A percentile compares a stretch with the other conserved stretches of the same genome.
Conservation (phyloP, 257 asterid genomes). For the Ilex aquifolium region DNA sequence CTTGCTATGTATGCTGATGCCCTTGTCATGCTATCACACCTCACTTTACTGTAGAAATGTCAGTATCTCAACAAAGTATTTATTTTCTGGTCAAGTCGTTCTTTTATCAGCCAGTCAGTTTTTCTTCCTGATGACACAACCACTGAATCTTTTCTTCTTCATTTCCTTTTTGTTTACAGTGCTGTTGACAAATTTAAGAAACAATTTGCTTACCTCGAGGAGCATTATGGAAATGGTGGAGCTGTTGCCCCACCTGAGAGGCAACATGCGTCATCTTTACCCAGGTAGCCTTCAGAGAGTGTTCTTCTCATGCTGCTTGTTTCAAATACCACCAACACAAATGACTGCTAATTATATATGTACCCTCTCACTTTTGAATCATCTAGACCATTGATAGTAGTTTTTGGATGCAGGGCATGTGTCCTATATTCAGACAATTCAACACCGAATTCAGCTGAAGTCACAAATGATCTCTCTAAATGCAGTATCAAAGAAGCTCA, state of each 20-base stretch:
- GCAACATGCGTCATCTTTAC: constrained; percentile 92
- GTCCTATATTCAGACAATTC: constrained; percentile 67
- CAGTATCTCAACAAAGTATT: too few relatives aligned
- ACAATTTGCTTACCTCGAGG: constrained; percentile 94
- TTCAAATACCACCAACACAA: background rate
- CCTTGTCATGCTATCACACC: background rate
- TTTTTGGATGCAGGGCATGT: constrained; percentile 49
- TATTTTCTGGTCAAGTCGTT: too few relatives aligned
- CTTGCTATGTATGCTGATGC: background rate
- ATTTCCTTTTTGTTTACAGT: constrained; percentile 30
- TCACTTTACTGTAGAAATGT: too few relatives aligned
- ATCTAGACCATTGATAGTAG: constrained; percentile 7
- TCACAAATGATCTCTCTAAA: constrained; percentile 61
- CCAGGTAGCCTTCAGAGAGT: constrained; percentile 43
- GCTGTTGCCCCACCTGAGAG: constrained; percentile 84
- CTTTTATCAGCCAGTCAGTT: too few relatives aligned
- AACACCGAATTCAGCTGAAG: constrained; percentile 37
- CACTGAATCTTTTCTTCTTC: background rate
- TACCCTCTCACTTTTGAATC: too few relatives aligned
- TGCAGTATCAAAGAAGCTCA: constrained; percentile 70
- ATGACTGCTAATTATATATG: too few relatives aligned
- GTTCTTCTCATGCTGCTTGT: background rate
- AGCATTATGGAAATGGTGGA: constrained; percentile 70
- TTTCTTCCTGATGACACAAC: background rate
- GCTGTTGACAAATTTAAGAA: constrained; percentile 97